phyloP scores from a whole-genome alignment of 108 stramenopile genomes.

The Bacterosira constricta region DNA sequence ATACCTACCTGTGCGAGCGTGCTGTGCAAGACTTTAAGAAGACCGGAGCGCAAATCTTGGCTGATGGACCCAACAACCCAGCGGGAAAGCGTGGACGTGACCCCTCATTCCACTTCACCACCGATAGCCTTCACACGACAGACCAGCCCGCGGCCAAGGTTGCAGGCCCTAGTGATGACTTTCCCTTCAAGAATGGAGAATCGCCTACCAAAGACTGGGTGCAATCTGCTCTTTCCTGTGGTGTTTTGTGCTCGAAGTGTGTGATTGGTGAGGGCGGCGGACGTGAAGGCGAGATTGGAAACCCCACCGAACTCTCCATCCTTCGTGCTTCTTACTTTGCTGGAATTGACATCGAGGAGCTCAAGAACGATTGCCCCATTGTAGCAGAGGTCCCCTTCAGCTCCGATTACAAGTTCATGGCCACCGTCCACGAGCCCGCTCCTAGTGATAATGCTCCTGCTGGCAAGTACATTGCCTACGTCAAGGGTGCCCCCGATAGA shows the following conservation, averaged over 20 bases:
- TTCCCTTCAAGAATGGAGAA: constrained; percentile 64
- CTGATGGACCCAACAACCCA: constrained; percentile 39
- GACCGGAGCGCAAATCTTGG: constrained; percentile 32
- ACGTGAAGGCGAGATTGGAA: constrained; percentile 84
- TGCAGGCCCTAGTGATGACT: constrained; percentile 18
- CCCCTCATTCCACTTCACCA: constrained; percentile 35
- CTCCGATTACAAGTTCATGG: constrained; percentile 91
- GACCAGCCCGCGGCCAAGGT: constrained; percentile 5
- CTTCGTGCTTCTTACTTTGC: constrained; percentile 80
- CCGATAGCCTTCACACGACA: constrained; percentile 23
- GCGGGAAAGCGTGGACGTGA: constrained; percentile 41
- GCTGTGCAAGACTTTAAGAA: constrained; percentile 48
- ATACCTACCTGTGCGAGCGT: constrained; percentile 59
- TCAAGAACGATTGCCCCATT: constrained; percentile 62
- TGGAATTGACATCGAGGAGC: constrained; percentile 65
- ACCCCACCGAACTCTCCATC: constrained; percentile 87
- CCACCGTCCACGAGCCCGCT: constrained; percentile 70
- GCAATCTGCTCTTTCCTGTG: constrained; percentile 66
- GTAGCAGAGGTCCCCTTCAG: constrained; percentile 86
- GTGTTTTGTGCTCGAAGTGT: constrained; percentile 81
- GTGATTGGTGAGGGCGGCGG: constrained; percentile 73
- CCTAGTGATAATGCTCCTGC: constrained; percentile 50
- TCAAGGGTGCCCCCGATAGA: constrained; percentile 96
- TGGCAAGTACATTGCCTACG: constrained; percentile 66
- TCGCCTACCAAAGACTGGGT: constrained; percentile 58